Base-by-base conservation (phyloP, 108 stramenopile species). In the Discostella pseudostelligera region DNA sequence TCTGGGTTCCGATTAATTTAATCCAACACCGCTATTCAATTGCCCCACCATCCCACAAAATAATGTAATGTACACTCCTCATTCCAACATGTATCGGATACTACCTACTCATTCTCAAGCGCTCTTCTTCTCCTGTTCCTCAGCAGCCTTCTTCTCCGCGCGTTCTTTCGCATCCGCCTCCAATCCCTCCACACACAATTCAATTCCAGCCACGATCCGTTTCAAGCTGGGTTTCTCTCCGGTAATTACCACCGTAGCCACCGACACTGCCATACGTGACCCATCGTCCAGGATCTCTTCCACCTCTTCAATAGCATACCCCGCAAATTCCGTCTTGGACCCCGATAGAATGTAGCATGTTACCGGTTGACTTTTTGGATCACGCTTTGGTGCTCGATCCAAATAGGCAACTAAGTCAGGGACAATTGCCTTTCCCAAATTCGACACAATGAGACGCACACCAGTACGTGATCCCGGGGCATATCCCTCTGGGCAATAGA, bases 401-500 rank as follows among this genome's bases (percentile, higher is more conserved):
- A 93, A 72, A 53, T 89, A 93, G 2, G 87, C 92, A 65, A 93
- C 46, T 2, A 93, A 28, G 47, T 83, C 74, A 8, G 89, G 84
- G 8, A 86, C 87, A 62, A 93, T 48, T 4, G 1, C 42, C 21
- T 39, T 57, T 5, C 55, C 65, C 22, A 76, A 72, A 59, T 93
- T 89, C 46, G 88, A 81, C 32, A 32, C 4, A 62, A 93, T 90
- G 47, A 93, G 68, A n/a, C 92, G 83, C 21, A 90, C 92, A 11
- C 85, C 84, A 20, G 81, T 81, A 8, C 59, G 56, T 9, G 88
- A 87, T 49, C 82, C 86, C 28, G 92, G 92, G 25, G 84, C 85
- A 68, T 90, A 84, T 22, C 92, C 92, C 62, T 93, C 92, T 1
- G 92, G 92, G 69, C 92, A 93, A 44, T 83, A 90, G 59, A 93